Evolutionary conservation across 2,329 filamentous ascomycete genomes (phyloP).

Genomic region (Colletotrichum sp.): DNA sequence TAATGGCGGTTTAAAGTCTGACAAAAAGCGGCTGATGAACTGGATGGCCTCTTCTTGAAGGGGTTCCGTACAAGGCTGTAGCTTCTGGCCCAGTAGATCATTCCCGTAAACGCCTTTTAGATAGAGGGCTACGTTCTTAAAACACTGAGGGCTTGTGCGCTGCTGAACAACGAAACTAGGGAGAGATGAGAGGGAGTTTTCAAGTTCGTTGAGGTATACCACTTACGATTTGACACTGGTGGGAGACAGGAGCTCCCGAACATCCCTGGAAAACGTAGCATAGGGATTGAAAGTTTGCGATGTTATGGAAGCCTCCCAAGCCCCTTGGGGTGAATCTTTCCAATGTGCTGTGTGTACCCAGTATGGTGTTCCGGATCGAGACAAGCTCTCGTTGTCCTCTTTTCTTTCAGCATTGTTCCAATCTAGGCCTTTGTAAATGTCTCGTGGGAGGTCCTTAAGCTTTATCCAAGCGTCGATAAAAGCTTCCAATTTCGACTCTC

Average conservation of each 20-base stretch:
- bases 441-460: neutral
- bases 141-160: neutral
- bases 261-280: neutral
- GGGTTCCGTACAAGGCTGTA: neutral
- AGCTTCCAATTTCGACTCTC: neutral
- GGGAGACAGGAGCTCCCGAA: neutral
- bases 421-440: neutral
- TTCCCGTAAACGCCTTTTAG: neutral
- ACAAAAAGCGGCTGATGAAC: neutral
- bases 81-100: neutral
- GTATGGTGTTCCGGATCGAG: neutral
- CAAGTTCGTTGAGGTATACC: neutral
- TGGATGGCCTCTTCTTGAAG: neutral
- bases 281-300: neutral
- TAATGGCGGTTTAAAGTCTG: neutral
- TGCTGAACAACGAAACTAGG: neutral
- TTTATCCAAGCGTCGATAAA: neutral
- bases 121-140: neutral
- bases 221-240: neutral
- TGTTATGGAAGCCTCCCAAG: neutral
- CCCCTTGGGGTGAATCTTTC: neutral
- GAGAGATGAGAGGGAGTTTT: neutral
- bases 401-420: neutral
- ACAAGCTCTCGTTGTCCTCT: neutral
- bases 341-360: neutral